Conservation (phyloP, 2,329 filamentous ascomycete species). For the Conoideocrella luteorostrata region DNA sequence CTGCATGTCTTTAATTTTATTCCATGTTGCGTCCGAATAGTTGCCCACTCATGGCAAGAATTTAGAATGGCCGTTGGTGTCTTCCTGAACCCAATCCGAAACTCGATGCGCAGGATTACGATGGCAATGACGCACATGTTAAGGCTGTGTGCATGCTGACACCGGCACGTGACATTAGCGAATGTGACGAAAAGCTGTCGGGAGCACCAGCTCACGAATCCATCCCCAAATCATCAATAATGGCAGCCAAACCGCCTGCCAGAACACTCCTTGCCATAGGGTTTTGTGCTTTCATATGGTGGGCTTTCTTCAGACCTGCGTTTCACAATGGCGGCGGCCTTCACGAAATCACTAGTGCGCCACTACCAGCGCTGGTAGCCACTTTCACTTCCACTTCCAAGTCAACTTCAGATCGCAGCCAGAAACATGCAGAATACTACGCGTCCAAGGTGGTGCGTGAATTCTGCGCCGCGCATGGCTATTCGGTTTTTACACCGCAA, state of each 20-base stretch:
- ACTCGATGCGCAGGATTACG: too few relatives aligned
- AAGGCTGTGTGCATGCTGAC: too few relatives aligned
- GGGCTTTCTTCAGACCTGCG: neutral
- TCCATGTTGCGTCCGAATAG: too few relatives aligned
- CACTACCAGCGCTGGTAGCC: neutral
- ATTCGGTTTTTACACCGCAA: slow-evolving; percentile 21
- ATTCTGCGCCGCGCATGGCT: slow-evolving; percentile 27
- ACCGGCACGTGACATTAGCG: too few relatives aligned
- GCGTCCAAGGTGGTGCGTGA: slow-evolving; percentile 9
- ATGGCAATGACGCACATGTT: too few relatives aligned
- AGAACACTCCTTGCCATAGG: neutral
- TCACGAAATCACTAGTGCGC: neutral
- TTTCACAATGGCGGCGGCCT: neutral
- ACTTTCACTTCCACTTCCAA: too few relatives aligned
- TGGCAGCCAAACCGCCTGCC: neutral
- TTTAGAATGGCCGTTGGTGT: too few relatives aligned
- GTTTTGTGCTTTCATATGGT: neutral
- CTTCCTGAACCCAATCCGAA: too few relatives aligned
- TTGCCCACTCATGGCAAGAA: too few relatives aligned
- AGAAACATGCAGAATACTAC: neutral
- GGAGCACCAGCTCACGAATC: neutral
- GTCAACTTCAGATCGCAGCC: neutral
- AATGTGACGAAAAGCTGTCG: too few relatives aligned
- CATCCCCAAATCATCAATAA: neutral
- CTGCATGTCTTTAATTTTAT: too few relatives aligned